Conservation (phyloP, 1,284 basidiomycete species). For the Cerioporus squamosus region DNA sequence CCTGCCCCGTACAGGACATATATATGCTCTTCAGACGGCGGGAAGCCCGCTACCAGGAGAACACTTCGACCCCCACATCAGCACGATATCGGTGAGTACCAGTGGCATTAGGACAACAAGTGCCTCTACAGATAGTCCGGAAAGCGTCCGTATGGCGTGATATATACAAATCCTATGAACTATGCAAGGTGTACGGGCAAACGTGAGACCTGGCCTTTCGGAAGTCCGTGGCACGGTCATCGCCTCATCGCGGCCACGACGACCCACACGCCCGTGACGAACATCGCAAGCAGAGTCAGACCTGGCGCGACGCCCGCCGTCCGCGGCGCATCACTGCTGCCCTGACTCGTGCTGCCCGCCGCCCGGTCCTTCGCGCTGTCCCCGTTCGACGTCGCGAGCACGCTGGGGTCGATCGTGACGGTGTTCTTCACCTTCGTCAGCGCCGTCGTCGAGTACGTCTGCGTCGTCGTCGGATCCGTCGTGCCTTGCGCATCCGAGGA, state of each 20-base stretch:
- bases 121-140: not conserved
- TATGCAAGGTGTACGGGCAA: not conserved
- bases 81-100: not conserved
- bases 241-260: conserved; percentile 15
- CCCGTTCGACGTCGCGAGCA: conserved; percentile 42
- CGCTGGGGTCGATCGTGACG: conserved; percentile 35
- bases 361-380: conserved; percentile 30
- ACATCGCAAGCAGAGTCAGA: conserved; percentile 11
- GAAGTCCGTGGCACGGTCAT: conserved; percentile 3
- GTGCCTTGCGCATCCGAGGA: conserved; percentile 41
- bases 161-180: not conserved
- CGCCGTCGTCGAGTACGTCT: conserved; percentile 46
- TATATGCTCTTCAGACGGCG: too few relatives aligned
- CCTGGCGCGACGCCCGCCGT: conserved; percentile 20
- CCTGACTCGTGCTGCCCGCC: conserved; percentile 39
- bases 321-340: conserved; percentile 31
- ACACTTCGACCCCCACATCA: too few relatives aligned
- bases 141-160: not conserved
- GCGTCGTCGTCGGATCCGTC: conserved; percentile 36
- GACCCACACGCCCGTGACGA: conserved; percentile 18
- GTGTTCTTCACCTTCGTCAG: conserved; percentile 32
- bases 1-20: too few relatives aligned
- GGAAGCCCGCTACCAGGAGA: too few relatives aligned
- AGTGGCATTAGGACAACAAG: not conserved
- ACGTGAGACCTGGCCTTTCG: not conserved